Conservation (phyloP, 2,329 filamentous ascomycete species). For the Fusarium staphyleae region DNA sequence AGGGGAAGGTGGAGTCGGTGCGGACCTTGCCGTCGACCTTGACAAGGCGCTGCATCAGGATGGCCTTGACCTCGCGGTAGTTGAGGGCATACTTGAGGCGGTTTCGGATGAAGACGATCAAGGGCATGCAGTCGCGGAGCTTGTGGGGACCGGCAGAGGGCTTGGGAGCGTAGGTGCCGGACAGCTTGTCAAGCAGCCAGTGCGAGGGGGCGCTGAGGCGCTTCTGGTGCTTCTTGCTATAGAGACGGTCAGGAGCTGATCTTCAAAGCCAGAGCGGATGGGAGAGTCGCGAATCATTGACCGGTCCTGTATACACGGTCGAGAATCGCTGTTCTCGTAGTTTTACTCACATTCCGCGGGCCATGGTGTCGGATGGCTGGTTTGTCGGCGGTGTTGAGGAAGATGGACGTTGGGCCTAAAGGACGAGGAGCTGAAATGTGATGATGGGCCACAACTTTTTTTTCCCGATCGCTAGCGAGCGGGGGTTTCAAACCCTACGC, state of each 20-base stretch:
- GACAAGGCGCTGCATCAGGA: constrained; percentile 99
- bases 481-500: constrained; percentile 48
- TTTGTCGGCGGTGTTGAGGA: constrained; percentile 49
- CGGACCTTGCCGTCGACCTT: constrained; percentile 99
- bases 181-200: constrained; percentile 99
- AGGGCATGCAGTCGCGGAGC: constrained; percentile 96
- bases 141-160: constrained; percentile 93
- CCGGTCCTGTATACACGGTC: neutral
- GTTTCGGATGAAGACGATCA: constrained; percentile 97
- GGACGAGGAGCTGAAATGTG: constrained; percentile 36
- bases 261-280: constrained; percentile 7
- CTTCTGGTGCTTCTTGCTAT: constrained; percentile 99
- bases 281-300: constrained; percentile 16
- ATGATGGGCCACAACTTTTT: constrained; percentile 43
- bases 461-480: constrained; percentile 35
- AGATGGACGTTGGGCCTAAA: constrained; percentile 40
- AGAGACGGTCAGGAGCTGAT: constrained; percentile 44
- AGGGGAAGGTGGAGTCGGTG: constrained; percentile 96
- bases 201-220: constrained; percentile 98
- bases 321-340: constrained; percentile 13
- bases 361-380: constrained; percentile 62
- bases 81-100: constrained; percentile 99
- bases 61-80: constrained; percentile 94
- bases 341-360: constrained; percentile 66
- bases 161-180: constrained; percentile 80